Evolutionary conservation across 2,329 filamentous ascomycete genomes (phyloP), one percentile per base, ranked within the genome.

Genomic region (Aureobasidium melanogenum): DNA sequence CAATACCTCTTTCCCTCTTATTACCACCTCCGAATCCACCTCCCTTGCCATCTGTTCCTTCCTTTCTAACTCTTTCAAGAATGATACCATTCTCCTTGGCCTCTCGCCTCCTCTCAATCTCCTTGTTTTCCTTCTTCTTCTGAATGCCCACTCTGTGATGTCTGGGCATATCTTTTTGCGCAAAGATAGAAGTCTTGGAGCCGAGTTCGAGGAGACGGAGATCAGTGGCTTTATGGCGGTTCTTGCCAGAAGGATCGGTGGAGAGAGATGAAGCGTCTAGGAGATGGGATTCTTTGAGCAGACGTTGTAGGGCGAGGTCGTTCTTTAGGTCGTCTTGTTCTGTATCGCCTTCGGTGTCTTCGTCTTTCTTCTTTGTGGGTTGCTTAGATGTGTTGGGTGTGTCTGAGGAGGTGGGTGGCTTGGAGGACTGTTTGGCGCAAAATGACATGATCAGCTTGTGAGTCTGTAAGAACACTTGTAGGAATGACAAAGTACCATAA

Each of bases 51-150:
- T 57, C 54, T 5, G 67, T 72, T 5, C 68, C 72, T 44, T 69
- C 66, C 66, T 76, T 79, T 59, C 76, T 76, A 62, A 74, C 72
- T 64, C 79, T 80, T 78, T 97, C 94, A 36, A 97, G 77, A 52
- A 97, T 85, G 67, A 97, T 86, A 6, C 93, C 94, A 68, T 93
- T 96, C 79, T 97, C 93, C 69, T 82, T 84, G 1, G 94, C 94
- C 72, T 96, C 90, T 43, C 79, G 80, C 39, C 93, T 80, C 56
- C 93, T 78, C 76, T 82, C 88, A 14, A 82, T 77, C 72, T 97
- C 92, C 63, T 83, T 84, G 30, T 79, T 74, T 1, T 73, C 78
- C 24, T 83, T 83, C 57, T 91, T 90, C 1, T 82, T 81, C 17
- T 78, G 77, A 63, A 97, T 97, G n/a, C 93, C 92, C 75, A 88